phyloP scores from a whole-genome alignment of 306 rosid species.

The Mimosa bimucronata region DNA sequence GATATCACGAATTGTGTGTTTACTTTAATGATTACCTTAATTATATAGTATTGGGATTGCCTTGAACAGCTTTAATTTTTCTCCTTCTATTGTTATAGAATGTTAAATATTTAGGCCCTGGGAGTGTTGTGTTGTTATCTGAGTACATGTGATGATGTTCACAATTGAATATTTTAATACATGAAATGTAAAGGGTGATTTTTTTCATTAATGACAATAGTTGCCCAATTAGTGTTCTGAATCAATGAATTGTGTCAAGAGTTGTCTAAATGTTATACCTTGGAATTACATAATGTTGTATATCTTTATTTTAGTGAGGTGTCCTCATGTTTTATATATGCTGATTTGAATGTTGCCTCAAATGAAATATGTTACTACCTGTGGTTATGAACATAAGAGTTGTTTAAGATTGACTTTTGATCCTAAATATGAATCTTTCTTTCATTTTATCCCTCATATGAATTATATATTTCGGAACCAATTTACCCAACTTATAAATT shows the following conservation, averaged over 20 bases:
- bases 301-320: background rate
- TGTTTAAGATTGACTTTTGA: too few relatives aligned
- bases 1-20: conserved; percentile 12
- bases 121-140: background rate
- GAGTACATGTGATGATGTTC: background rate
- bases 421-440: too few relatives aligned
- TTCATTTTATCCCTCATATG: too few relatives aligned
- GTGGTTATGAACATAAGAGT: too few relatives aligned
- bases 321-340: background rate
- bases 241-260: background rate
- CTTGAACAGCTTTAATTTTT: background rate
- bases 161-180: background rate
- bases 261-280: background rate
- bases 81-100: background rate
- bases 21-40: background rate
- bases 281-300: background rate
- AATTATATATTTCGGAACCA: too few relatives aligned
- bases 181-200: conserved; percentile 1
- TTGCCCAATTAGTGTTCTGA: background rate
- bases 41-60: background rate
- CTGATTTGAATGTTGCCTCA: background rate
- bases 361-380: too few relatives aligned
- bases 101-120: background rate
- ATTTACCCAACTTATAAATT: too few relatives aligned
- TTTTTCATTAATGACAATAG: background rate